A percentile compares a stretch with the other conserved stretches of the same genome.
Evolutionary conservation across 495 filamentous ascomycete species (phyloP).

Genomic region (Daldinia loculata): DNA sequence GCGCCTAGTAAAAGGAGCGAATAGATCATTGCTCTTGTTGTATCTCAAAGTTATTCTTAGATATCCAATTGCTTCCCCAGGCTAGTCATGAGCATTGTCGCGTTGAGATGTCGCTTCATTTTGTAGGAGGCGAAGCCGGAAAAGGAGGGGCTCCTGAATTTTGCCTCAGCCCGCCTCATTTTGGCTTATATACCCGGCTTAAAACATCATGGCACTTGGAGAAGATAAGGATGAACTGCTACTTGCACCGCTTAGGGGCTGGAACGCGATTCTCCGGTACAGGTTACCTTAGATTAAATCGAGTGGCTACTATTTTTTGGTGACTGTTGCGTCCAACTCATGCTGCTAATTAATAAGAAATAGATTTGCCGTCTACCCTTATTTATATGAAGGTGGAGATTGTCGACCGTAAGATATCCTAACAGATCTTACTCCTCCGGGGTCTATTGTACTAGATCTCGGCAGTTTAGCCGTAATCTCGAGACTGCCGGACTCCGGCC

Average conservation of each 20-base stretch:
- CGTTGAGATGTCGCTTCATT: constrained; percentile 24
- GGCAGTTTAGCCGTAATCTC: constrained; percentile 42
- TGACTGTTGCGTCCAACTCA: neutral
- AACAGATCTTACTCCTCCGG: constrained; percentile 12
- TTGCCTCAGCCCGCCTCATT: constrained; percentile 33
- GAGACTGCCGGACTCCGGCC: constrained; percentile 26
- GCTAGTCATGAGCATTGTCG: neutral
- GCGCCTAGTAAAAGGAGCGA: constrained; percentile 19
- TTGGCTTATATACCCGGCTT: constrained; percentile 43
- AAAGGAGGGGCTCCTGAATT: constrained; percentile 35
- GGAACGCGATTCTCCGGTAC: neutral
- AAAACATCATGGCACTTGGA: constrained; percentile 32
- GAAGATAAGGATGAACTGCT: constrained; percentile 13
- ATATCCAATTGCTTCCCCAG: neutral
- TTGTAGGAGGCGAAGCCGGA: constrained; percentile 23
- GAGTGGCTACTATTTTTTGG: neutral
- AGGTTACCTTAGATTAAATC: neutral
- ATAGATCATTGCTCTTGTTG: constrained; percentile 25
- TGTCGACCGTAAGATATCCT: neutral
- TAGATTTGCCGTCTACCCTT: neutral
- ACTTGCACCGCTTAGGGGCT: neutral
- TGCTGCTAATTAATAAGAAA: neutral
- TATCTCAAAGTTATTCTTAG: neutral
- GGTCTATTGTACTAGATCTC: neutral
- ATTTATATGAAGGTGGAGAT: constrained; percentile 3